Evolutionary conservation across 129 eudicot genomes (phyloP).

Genomic region (Flaveria brownii): DNA sequence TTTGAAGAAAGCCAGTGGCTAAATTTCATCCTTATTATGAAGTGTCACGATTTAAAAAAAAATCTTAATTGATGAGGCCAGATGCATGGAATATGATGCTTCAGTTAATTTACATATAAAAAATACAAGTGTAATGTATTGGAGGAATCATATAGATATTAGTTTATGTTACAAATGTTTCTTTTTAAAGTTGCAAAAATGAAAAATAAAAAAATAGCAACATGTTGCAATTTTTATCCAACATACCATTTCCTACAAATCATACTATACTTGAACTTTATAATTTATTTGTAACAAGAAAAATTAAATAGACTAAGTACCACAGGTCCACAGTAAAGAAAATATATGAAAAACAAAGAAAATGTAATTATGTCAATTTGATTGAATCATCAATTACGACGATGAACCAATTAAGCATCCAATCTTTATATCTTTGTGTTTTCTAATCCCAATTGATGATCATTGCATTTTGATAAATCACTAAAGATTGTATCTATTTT

Average conservation of each 20-base stretch:
- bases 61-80: too few relatives aligned
- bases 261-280: too few relatives aligned
- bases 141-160: not conserved
- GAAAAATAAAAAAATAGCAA: not conserved
- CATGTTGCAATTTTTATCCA: not conserved
- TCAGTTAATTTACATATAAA: too few relatives aligned
- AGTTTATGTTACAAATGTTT: not conserved
- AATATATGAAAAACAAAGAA: not conserved
- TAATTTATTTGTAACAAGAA: too few relatives aligned
- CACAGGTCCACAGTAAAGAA: not conserved
- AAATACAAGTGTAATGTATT: not conserved
- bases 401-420: not conserved
- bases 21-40: too few relatives aligned
- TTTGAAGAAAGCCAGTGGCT: too few relatives aligned
- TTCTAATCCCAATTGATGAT: not conserved
- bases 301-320: too few relatives aligned
- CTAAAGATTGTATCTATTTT: slow-evolving; percentile 4
- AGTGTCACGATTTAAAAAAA: too few relatives aligned
- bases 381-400: not conserved
- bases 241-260: too few relatives aligned
- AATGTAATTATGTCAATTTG: not conserved
- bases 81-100: too few relatives aligned
- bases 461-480: not conserved
- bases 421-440: not conserved
- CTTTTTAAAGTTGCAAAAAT: too few relatives aligned